Base-by-base conservation (phyloP, 164 flowering plant species). In the Sextonia rubra region DNA sequence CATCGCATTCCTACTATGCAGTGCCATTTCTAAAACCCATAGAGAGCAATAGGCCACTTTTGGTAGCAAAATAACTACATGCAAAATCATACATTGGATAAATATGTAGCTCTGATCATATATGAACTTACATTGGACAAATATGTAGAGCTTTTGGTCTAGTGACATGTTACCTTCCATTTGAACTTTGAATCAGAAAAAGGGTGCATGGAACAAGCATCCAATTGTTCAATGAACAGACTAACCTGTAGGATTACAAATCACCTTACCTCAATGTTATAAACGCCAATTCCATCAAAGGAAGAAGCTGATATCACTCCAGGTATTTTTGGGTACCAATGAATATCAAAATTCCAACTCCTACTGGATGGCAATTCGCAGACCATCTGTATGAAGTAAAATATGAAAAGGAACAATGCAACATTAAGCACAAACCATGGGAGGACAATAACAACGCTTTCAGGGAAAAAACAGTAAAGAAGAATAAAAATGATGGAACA, bases 231-330 rank as follows among this genome's bases (percentile, higher is more conserved):
- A 52, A 56, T 18, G 44, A 44, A 20, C 69, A 20, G 20, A n/a
- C 29, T 26, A 4, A 66, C 0, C n/a, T 66, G 9, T 20, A 6
- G 23, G 2, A 66, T 23, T 18, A 66, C 18, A 32, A n/a, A 66
- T 17, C 12, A 68, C 8, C 69, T 61, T 77, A 95, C 99, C 98
- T 96, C 97, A 60, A 93, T 91, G 76, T 96, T 96, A 73, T 93
- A 93, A 52, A 96, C 76, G 78, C 97, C 93, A 82, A 96, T 85
- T 66, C 98, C 98, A 85, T 96, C 99, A 88, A 88, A 96, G n/a
- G 99, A 93, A 75, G 99, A 96, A 64, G 99, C 90, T 74, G 97
- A 88, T 81, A 96, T 92, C 47, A 96, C 84, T 61, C 99, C 99
- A 12, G 99, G 99, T 66, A 90, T 86, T 85, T 84, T 93, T 22